Percentiles rank a stretch among this genome's conserved stretches.
Conservation (phyloP, 371 early-diverging fungal genomes). For the Mucor indicus region DNA sequence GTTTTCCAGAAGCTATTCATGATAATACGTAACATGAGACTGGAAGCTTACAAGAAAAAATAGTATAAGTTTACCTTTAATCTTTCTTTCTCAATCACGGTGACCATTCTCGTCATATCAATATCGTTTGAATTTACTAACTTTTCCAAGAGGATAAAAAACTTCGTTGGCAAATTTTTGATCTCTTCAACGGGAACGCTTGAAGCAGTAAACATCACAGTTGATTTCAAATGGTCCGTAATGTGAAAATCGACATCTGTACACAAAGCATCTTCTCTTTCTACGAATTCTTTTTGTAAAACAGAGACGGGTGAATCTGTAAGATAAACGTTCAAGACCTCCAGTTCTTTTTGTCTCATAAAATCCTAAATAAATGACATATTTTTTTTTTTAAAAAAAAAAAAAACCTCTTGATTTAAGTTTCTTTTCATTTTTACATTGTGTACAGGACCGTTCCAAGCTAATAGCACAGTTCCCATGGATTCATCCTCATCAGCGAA, state of each 20-base stretch:
- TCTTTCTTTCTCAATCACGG: slow-evolving; percentile 58
- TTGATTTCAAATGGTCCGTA: slow-evolving; percentile 54
- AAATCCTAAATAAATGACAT: slow-evolving; percentile 25
- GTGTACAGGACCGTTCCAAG: slow-evolving; percentile 63
- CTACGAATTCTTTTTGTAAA: slow-evolving; percentile 66
- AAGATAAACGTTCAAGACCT: slow-evolving; percentile 50
- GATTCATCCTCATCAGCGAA: slow-evolving; percentile 74
- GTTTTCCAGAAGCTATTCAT: slow-evolving; percentile 28
- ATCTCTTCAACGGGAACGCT: slow-evolving; percentile 66
- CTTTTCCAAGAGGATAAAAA: slow-evolving; percentile 47
- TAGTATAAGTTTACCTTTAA: slow-evolving; percentile 48
- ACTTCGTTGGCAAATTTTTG: slow-evolving; percentile 43
- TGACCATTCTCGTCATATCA: slow-evolving; percentile 64
- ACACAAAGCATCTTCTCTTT: slow-evolving; percentile 65
- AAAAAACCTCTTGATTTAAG: background rate
- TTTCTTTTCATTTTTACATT: slow-evolving; percentile 53
- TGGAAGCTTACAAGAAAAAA: too few species aligned
- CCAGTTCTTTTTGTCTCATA: slow-evolving; percentile 41
- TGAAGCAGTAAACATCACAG: slow-evolving; percentile 50
- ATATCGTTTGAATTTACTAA: slow-evolving; percentile 53
- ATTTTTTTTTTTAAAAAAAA: background rate
- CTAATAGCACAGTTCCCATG: slow-evolving; percentile 59
- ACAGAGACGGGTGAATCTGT: slow-evolving; percentile 67
- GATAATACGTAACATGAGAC: too few species aligned
- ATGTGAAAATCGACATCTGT: slow-evolving; percentile 60